Percentiles rank a stretch among this genome's conserved stretches.
phyloP scores from a whole-genome alignment of 495 filamentous ascomycete species.

The Pseudevernia furfuracea region DNA sequence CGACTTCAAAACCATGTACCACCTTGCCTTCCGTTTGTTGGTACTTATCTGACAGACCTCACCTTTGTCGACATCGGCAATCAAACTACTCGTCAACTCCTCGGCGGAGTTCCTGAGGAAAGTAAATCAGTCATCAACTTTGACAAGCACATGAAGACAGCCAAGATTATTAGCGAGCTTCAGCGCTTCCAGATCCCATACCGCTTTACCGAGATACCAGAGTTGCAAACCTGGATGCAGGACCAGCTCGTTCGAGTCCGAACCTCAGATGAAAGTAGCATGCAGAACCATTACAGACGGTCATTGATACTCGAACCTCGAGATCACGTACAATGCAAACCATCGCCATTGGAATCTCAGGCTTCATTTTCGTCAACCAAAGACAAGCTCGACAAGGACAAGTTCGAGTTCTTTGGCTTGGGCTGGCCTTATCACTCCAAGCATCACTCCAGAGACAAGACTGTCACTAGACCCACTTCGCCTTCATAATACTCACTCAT shows the following conservation, averaged over 20 bases:
- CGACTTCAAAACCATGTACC: slow-evolving; percentile 82
- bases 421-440: slow-evolving; percentile 48
- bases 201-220: slow-evolving; percentile 71
- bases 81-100: slow-evolving; percentile 49
- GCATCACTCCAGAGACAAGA: slow-evolving; percentile 42
- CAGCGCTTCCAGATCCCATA: slow-evolving; percentile 98
- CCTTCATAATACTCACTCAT: slow-evolving; percentile 16
- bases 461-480: slow-evolving; percentile 36
- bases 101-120: slow-evolving; percentile 40
- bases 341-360: slow-evolving; percentile 18
- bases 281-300: slow-evolving; percentile 80
- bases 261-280: slow-evolving; percentile 66
- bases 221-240: slow-evolving; percentile 92
- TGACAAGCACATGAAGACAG: slow-evolving; percentile 92
- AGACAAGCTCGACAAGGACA: slow-evolving; percentile 51
- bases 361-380: slow-evolving; percentile 28
- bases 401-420: slow-evolving; percentile 45
- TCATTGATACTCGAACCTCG: slow-evolving; percentile 82
- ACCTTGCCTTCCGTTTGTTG: slow-evolving; percentile 93
- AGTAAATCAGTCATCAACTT: slow-evolving; percentile 88
- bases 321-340: slow-evolving; percentile 39
- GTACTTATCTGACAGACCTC: slow-evolving; percentile 85
- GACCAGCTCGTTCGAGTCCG: slow-evolving; percentile 75
- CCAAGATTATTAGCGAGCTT: slow-evolving; percentile 88
- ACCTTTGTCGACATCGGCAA: slow-evolving; percentile 86